These are phyloP conservation scores for Moesziomyces parantarcticus DNA, from an alignment of 1,284 basidiomycete species.

Conservation along the genomic window DNA sequence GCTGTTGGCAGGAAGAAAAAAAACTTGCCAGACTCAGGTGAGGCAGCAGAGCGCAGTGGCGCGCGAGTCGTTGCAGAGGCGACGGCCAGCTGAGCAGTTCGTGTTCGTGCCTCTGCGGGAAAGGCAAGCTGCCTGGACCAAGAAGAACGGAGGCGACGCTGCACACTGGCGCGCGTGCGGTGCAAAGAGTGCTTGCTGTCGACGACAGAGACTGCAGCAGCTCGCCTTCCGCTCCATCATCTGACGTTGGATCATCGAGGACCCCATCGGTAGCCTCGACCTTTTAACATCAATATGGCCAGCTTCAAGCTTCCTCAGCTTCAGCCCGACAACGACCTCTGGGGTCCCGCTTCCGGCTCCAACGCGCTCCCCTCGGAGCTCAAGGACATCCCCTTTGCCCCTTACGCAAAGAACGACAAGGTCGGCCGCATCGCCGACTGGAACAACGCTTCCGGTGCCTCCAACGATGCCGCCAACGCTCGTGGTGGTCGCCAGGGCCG, in stretches of 20 bases:
- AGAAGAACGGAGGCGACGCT: too few relatives aligned
- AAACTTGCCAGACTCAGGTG: slow-evolving; percentile 20
- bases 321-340: slow-evolving; percentile 51
- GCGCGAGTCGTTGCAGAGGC: slow-evolving; percentile 14
- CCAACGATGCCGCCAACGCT: slow-evolving; percentile 69
- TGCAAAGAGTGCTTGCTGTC: too few relatives aligned
- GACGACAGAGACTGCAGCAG: background rate
- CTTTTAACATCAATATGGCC: slow-evolving; percentile 50
- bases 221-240: slow-evolving; percentile 1
- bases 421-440: slow-evolving; percentile 97
- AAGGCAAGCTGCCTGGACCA: too few relatives aligned
- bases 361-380: slow-evolving; percentile 60
- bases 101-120: too few relatives aligned
- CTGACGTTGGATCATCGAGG: slow-evolving; percentile 5
- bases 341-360: slow-evolving; percentile 61
- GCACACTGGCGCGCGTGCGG: too few relatives aligned
- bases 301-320: slow-evolving; percentile 59
- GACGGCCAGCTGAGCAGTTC: background rate
- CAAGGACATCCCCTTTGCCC: slow-evolving; percentile 76
- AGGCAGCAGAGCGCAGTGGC: background rate
- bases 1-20: slow-evolving; percentile 14
- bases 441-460: slow-evolving; percentile 75
- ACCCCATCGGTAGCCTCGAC: slow-evolving; percentile 3
- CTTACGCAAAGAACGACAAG: slow-evolving; percentile 98
- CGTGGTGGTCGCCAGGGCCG: slow-evolving; percentile 51